Evolutionary conservation across 108 stramenopile species (phyloP).

Genomic region (Epithemia pelagica): DNA sequence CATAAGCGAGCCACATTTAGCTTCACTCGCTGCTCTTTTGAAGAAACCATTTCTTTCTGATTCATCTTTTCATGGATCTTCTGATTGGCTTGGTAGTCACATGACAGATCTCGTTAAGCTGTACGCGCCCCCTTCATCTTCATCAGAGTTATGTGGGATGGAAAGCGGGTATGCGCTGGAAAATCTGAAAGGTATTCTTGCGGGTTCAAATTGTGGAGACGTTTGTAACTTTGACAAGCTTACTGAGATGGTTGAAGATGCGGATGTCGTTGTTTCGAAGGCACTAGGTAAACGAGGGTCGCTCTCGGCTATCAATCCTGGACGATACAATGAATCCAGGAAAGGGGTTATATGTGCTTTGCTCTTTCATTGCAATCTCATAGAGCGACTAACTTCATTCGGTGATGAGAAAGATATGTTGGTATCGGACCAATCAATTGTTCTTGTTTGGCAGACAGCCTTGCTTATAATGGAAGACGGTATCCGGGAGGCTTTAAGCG

Average conservation of each 20-base stretch:
- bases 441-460: slow-evolving; percentile 25
- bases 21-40: not conserved
- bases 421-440: slow-evolving; percentile 14
- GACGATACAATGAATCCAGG: slow-evolving; percentile 34
- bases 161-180: not conserved
- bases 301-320: slow-evolving; percentile 42
- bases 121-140: not conserved
- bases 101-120: not conserved
- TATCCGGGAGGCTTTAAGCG: slow-evolving; percentile 26
- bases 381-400: not conserved
- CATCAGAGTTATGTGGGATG: not conserved
- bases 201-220: not conserved
- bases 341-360: slow-evolving; percentile 35
- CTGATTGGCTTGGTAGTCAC: not conserved
- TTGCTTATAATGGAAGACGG: slow-evolving; percentile 60
- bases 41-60: not conserved
- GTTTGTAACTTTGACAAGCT: not conserved
- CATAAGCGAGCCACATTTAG: not conserved
- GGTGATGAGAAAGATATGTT: slow-evolving; percentile 11
- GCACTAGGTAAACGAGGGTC: slow-evolving; percentile 38
- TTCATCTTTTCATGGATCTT: not conserved
- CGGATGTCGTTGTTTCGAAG: not conserved
- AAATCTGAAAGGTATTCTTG: slow-evolving; percentile 1
- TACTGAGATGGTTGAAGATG: not conserved
- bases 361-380: slow-evolving; percentile 36